Conservation (phyloP, 257 asterid species). For the Solanum piurae region DNA sequence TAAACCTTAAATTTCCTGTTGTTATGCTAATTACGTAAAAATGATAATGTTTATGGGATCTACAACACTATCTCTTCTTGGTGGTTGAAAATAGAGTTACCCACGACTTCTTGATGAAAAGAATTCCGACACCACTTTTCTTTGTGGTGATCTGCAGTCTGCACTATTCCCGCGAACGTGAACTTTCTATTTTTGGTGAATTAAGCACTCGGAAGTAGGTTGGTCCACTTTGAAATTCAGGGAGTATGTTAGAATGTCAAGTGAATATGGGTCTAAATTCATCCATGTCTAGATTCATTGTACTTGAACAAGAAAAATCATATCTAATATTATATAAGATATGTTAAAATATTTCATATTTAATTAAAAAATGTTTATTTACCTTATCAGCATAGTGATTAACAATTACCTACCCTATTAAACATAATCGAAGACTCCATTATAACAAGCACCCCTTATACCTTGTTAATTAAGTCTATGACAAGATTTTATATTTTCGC, state of each 20-base stretch:
- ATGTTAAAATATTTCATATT: background rate
- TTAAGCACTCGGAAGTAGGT: background rate
- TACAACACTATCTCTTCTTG: background rate
- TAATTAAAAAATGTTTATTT: background rate
- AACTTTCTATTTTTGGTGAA: background rate
- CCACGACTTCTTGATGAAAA: background rate
- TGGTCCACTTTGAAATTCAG: background rate
- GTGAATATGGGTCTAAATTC: background rate
- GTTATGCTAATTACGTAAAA: background rate
- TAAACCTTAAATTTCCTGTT: background rate
- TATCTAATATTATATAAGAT: background rate
- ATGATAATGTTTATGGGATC: background rate
- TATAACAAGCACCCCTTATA: background rate
- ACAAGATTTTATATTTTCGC: background rate
- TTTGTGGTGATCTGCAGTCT: background rate
- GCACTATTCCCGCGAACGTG: background rate
- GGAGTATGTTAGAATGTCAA: background rate
- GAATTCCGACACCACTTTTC: background rate
- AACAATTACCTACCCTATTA: background rate
- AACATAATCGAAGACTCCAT: background rate
- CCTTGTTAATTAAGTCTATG: background rate
- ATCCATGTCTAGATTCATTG: background rate
- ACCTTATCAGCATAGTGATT: background rate
- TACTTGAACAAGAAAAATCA: background rate
- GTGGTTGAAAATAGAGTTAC: background rate